phyloP scores from a whole-genome alignment of 83 land plant genomes.

The Picea abies region DNA sequence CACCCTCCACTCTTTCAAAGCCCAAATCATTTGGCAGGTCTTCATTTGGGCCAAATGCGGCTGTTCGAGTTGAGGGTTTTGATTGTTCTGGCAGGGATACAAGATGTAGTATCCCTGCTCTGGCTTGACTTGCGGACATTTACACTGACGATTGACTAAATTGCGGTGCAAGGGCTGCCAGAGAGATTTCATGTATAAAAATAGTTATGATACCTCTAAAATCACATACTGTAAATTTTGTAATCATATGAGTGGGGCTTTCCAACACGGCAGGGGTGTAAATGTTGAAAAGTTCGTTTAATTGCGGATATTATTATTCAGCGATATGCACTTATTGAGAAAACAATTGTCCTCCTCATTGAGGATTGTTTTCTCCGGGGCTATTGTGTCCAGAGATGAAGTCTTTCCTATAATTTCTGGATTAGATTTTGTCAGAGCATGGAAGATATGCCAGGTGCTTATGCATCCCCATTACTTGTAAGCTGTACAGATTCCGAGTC shows the following conservation, averaged over 20 bases:
- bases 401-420: slow-evolving; percentile 4
- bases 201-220: slow-evolving; percentile 3
- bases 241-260: neutral
- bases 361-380: slow-evolving; percentile 11
- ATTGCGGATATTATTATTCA: slow-evolving; percentile 1
- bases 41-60: slow-evolving; percentile 31
- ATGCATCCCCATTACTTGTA: slow-evolving; percentile 14
- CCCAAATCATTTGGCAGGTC: slow-evolving; percentile 19
- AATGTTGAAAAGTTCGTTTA: slow-evolving; percentile 3
- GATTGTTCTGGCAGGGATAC: slow-evolving; percentile 29
- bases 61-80: slow-evolving; percentile 40
- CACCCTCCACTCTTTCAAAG: slow-evolving; percentile 13
- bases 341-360: neutral
- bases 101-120: slow-evolving; percentile 33
- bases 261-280: slow-evolving; percentile 9
- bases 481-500: slow-evolving; percentile 7
- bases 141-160: neutral
- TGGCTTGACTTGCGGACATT: slow-evolving; percentile 23
- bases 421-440: slow-evolving; percentile 11
- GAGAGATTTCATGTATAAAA: slow-evolving; percentile 1
- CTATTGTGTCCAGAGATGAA: slow-evolving; percentile 6
- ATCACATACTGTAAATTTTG: slow-evolving; percentile 16
- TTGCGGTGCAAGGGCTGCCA: neutral
- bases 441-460: neutral
- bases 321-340: neutral